Evolutionary conservation across 2,329 filamentous ascomycete species (phyloP).

Genomic region (Laburnicola sp.): DNA sequence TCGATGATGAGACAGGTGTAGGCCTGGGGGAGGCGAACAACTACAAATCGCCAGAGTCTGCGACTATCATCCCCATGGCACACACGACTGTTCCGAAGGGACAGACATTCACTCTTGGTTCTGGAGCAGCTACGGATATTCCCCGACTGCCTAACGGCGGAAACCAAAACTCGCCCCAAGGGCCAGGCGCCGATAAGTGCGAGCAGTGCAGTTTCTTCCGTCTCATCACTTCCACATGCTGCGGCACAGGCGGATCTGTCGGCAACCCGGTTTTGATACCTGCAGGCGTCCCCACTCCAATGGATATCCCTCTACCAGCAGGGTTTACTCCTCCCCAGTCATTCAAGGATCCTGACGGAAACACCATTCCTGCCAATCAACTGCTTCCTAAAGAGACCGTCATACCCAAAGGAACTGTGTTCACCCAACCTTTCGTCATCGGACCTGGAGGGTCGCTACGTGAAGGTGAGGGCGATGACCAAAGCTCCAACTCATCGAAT

Average conservation of each 20-base stretch:
- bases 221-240: conserved; percentile 15
- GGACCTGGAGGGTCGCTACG: background rate
- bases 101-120: conserved; percentile 9
- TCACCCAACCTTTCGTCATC: background rate
- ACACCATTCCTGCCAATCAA: conserved; percentile 8
- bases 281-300: conserved; percentile 9
- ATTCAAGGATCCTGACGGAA: background rate
- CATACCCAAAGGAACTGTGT: conserved; percentile 1
- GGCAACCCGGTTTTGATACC: conserved; percentile 11
- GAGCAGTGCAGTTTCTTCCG: conserved; percentile 16
- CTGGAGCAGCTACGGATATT: conserved; percentile 10
- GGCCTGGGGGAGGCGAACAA: conserved; percentile 3
- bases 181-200: conserved; percentile 11
- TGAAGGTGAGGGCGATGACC: conserved; percentile 1
- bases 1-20: conserved; percentile 5
- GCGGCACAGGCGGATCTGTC: conserved; percentile 12
- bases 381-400: conserved; percentile 4
- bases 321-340: conserved; percentile 3
- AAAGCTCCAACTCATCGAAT: background rate
- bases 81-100: conserved; percentile 7
- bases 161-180: conserved; percentile 11
- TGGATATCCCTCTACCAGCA: conserved; percentile 15
- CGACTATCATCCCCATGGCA: conserved; percentile 9
- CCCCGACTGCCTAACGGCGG: conserved; percentile 12
- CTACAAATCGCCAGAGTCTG: conserved; percentile 12